Base-by-base conservation (phyloP, 129 eudicot genomes). In the Tagetes erecta region DNA sequence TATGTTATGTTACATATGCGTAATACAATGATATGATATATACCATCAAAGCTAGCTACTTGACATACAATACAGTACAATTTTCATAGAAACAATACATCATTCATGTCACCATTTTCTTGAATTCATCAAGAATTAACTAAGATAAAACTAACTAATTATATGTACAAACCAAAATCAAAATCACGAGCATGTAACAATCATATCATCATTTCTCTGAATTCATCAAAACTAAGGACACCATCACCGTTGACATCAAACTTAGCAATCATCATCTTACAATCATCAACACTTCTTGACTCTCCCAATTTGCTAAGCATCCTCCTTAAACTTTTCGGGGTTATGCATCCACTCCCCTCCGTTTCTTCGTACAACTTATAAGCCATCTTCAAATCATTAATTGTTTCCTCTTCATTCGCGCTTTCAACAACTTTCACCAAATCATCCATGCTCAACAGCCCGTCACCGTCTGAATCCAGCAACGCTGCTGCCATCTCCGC, bases 191-290 rank as follows among this genome's bases (percentile, higher is more conserved):
- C 56, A 40, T 35, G 0, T 2, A 4, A 33, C 41, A 0, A 41
- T 71, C 84, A 84, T 0, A 56, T 33, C 96, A 89, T 87, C 96
- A 89, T 89, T 35, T 64, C 31, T 74, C 74, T 71, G 30, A 89
- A 89, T 82, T 87, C 92, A 1, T 89, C 96, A 64, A 89, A 89
- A 39, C 70, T 78, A 4, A 84, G 86, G 3, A 89, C 86, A 7
- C 96, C 96, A 59, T 90, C 96, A 27, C 88, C 92, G 33, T 87
- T 78, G 5, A 90, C 72, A 71, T 86, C 92, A 73, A 82, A 87
- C 46, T 37, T 69, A 20, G 82, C 78, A n/a, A 90, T 90, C 90
- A 90, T 90, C 34, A 27, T 6, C 76, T 80, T 79, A 33, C 96
- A 90, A 30, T 83, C 85, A 57, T 83, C 87, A 53, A 87, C 72